Conservation (phyloP, 1,139 yeast genomes). For the Meyerozyma guilliermondii region DNA sequence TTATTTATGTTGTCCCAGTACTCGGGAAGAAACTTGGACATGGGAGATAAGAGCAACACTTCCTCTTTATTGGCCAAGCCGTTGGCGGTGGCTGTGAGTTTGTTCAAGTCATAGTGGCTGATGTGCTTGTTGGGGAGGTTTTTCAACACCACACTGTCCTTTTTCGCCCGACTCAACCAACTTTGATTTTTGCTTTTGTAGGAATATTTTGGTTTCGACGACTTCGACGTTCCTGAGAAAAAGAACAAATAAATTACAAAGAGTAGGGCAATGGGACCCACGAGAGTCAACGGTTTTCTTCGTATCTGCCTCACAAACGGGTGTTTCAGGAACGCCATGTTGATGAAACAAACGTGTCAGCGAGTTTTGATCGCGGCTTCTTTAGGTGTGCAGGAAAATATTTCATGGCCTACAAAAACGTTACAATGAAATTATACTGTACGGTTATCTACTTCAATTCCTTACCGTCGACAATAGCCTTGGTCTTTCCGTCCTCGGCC, state of each 20-base stretch:
- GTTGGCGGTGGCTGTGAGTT: conserved; percentile 61
- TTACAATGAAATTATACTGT: too few relatives aligned
- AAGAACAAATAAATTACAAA: conserved; percentile 39
- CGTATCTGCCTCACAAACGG: conserved; percentile 49
- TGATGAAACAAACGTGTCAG: neutral
- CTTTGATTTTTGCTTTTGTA: conserved; percentile 47
- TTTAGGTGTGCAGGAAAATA: too few relatives aligned
- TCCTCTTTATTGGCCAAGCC: conserved; percentile 74
- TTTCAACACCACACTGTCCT: conserved; percentile 49
- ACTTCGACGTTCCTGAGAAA: conserved; percentile 24
- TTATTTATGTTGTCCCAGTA: conserved; percentile 82
- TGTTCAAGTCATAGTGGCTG: conserved; percentile 78
- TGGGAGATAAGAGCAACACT: conserved; percentile 80
- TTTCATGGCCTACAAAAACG: too few relatives aligned
- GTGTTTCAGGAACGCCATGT: conserved; percentile 15
- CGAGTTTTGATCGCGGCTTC: neutral
- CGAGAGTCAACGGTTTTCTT: conserved; percentile 48
- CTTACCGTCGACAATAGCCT: conserved; percentile 58
- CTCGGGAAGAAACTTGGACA: conserved; percentile 75
- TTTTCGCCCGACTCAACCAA: conserved; percentile 36
- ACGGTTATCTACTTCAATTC: conserved; percentile 37
- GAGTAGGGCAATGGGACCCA: conserved; percentile 43
- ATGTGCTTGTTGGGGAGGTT: conserved; percentile 74
- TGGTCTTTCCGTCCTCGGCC: conserved; percentile 48
- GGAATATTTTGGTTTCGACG: conserved; percentile 34